phyloP scores from a whole-genome alignment of 2,329 filamentous ascomycete species.

The Thielaviopsis musarum region DNA sequence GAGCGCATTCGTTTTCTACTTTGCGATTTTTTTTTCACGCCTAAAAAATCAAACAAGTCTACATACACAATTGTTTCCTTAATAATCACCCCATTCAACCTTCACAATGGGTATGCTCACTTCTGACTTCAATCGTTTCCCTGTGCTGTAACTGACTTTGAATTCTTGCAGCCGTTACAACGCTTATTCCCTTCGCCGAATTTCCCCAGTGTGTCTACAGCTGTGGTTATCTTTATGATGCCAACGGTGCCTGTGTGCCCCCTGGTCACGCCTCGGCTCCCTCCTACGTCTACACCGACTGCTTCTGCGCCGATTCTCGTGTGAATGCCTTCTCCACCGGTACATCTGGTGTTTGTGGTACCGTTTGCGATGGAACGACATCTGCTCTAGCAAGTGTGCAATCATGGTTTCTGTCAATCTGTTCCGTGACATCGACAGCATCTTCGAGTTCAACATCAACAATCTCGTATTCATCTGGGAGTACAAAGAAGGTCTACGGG shows the following conservation, averaged over 20 bases:
- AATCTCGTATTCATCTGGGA: not conserved
- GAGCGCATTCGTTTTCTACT: not conserved
- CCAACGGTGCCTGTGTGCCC: slow-evolving; percentile 55
- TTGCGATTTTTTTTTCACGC: not conserved
- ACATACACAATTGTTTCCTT: not conserved
- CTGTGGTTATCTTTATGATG: slow-evolving; percentile 48
- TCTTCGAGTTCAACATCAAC: slow-evolving; percentile 11
- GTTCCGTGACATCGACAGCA: slow-evolving; percentile 24
- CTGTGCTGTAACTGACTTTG: not conserved
- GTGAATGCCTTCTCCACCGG: slow-evolving; percentile 41
- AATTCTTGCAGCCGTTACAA: slow-evolving; percentile 21
- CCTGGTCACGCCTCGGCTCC: slow-evolving; percentile 25
- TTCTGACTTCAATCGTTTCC: not conserved
- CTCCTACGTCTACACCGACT: slow-evolving; percentile 41
- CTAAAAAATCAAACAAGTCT: not conserved
- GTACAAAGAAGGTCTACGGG: slow-evolving; percentile 3
- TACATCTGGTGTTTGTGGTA: slow-evolving; percentile 43
- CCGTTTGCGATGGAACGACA: slow-evolving; percentile 30
- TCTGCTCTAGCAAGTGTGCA: slow-evolving; percentile 38
- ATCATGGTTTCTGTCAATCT: slow-evolving; percentile 55
- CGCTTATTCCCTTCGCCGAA: slow-evolving; percentile 37
- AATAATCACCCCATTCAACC: not conserved
- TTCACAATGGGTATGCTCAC: not conserved
- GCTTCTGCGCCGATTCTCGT: slow-evolving; percentile 53
- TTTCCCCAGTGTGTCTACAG: slow-evolving; percentile 45